Conservation (phyloP, 148 eudicot genomes). For the Rhododendron simsii region DNA sequence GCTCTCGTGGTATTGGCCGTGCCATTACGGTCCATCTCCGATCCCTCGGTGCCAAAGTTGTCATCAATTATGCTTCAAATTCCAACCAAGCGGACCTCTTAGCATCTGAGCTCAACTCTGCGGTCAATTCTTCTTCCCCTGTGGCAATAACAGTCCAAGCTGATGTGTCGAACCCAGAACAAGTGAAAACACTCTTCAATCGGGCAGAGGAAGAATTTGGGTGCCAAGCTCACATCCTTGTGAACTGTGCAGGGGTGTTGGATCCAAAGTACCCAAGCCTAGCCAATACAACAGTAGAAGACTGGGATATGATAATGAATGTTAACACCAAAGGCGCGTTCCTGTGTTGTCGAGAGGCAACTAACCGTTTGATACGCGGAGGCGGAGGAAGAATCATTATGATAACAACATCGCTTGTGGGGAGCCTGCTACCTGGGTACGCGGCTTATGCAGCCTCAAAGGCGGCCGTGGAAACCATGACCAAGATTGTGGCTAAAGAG, state of each 20-base stretch:
- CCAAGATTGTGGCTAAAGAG: conserved; percentile 38
- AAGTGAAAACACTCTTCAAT: conserved; percentile 39
- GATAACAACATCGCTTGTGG: conserved; percentile 26
- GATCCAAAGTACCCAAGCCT: conserved; percentile 25
- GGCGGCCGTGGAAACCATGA: conserved; percentile 44
- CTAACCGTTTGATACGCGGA: conserved; percentile 24
- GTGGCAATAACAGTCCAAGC: conserved; percentile 34
- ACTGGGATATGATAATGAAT: conserved; percentile 24
- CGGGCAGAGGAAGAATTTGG: conserved; percentile 30
- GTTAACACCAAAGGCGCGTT: conserved; percentile 35
- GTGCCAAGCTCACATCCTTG: conserved; percentile 31
- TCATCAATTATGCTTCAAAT: conserved; percentile 42
- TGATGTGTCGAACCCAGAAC: conserved; percentile 33
- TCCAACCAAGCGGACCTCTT: conserved; percentile 22
- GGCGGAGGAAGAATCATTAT: conserved; percentile 35
- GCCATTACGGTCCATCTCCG: conserved; percentile 34
- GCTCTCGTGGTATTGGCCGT: conserved; percentile 41
- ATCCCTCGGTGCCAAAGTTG: conserved; percentile 37
- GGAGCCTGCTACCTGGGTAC: conserved; percentile 19
- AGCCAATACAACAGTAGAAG: conserved; percentile 21
- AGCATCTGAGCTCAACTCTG: neutral
- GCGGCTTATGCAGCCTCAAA: conserved; percentile 33
- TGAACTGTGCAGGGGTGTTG: conserved; percentile 35
- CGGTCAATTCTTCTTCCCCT: neutral
- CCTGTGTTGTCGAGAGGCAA: conserved; percentile 27